Evolutionary conservation across 345 rosid genomes (phyloP), one percentile per base, ranked within the genome.

Genomic region (Salix brachista): DNA sequence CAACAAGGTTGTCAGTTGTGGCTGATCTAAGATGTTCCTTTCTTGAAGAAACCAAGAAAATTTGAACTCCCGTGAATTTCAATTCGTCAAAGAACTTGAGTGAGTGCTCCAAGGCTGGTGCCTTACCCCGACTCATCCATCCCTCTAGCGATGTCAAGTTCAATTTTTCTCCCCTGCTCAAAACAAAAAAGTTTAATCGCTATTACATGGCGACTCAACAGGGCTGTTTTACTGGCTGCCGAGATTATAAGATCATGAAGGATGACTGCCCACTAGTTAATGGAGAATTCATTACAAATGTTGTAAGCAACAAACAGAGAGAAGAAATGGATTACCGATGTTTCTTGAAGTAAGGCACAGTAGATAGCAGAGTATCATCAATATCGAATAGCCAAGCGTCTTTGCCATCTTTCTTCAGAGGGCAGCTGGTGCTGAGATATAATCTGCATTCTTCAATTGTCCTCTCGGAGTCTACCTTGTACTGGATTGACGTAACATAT

Each of bases 31-130:
- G 71, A 23, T 19, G 25, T n/a, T 68, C 52, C 21, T 32, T 68
- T 39, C 71, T 68, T 68, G 71, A 68, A 68, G 71, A 69, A 44
- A 69, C 34, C 56, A 69, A 25, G 21, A 69, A 9, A 54, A 69
- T 42, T 25, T 69, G 30, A 12, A 69, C 56, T 23, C 34, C 56
- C 10, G 0, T 44, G 34, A 34, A n/a, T 26, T 69, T 69, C 7
- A 69, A n/a, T 6, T 69, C 71, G 19, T 69, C 9, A 17, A 69
- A 69, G 72, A 69, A 46, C 34, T 46, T 69, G 30, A 69, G 32
- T 10, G 72, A n/a, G 32, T 69, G 72, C 8, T 69, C 72, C 26
- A 69, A 32, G 19, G 54, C 72, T 8, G 72, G 72, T 69, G 36
- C 72, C 21, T 69, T 69, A 5, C 58, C 34, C 25, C 16, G 21